Conservation (phyloP, 768 basidiomycete genomes). For the Asterophora parasitica region DNA sequence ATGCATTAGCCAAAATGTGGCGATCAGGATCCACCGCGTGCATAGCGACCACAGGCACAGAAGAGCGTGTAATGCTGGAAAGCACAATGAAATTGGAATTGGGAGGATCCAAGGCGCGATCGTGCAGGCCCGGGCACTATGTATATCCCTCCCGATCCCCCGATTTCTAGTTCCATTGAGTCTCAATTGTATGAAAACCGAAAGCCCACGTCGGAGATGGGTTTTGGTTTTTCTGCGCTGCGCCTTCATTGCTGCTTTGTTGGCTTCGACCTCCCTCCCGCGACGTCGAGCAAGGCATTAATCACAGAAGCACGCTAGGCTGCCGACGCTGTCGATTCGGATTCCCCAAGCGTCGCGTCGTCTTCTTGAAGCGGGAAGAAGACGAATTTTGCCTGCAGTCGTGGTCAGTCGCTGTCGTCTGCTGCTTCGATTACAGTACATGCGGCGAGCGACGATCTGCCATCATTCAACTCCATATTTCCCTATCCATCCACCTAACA, state of each 20-base stretch:
- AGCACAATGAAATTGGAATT: conserved; percentile 6
- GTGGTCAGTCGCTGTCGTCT: too few species aligned
- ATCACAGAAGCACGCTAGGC: conserved; percentile 13
- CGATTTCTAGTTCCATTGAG: conserved; percentile 13
- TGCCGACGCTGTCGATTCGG: conserved; percentile 9
- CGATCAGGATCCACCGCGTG: too few species aligned
- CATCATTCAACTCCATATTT: conserved; percentile 16
- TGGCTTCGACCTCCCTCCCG: conserved; percentile 17
- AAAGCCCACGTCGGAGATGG: not conserved
- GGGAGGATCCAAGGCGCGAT: not conserved
- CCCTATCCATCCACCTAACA: conserved; percentile 10
- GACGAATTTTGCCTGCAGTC: too few species aligned
- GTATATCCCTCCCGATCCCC: conserved; percentile 13
- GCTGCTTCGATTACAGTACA: conserved; percentile 14
- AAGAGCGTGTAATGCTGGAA: not conserved
- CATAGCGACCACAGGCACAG: conserved; percentile 4
- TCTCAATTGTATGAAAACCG: conserved; percentile 7
- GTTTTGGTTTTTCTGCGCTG: too few species aligned
- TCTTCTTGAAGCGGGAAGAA: too few species aligned
- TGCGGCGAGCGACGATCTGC: conserved; percentile 32
- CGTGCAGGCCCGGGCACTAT: conserved; percentile 4
- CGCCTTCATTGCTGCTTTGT: too few species aligned
- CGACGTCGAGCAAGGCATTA: conserved; percentile 15
- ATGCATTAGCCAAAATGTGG: too few species aligned
- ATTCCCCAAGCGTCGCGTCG: too few species aligned